Evolutionary conservation across 441 rosid genomes (phyloP).

Genomic region (Euphorbia schlechtendalii): DNA sequence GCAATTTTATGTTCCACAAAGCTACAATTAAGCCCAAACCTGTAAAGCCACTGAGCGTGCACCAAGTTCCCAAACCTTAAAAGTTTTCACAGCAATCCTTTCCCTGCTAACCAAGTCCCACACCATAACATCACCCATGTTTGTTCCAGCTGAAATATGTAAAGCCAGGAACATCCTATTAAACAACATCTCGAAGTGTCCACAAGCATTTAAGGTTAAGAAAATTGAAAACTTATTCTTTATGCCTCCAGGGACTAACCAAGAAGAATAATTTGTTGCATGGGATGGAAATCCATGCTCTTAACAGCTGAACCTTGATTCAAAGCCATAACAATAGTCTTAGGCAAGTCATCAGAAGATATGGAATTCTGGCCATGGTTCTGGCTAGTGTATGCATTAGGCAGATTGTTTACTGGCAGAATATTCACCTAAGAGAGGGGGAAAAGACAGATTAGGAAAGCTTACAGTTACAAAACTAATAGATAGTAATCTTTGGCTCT

Average conservation of each 20-base stretch:
- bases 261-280: conserved; percentile 70
- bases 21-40: too few species aligned
- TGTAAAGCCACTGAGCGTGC: conserved; percentile 75
- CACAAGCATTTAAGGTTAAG: not conserved
- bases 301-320: conserved; percentile 84
- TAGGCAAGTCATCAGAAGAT: conserved; percentile 80
- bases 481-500: not conserved
- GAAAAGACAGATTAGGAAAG: not conserved
- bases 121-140: conserved; percentile 78
- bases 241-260: conserved; percentile 33
- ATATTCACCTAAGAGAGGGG: conserved; percentile 51
- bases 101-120: conserved; percentile 95
- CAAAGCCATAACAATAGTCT: conserved; percentile 51
- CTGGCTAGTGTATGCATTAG: conserved; percentile 73
- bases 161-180: conserved; percentile 24
- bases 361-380: conserved; percentile 61
- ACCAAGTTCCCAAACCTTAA: conserved; percentile 84
- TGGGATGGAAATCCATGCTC: conserved; percentile 98
- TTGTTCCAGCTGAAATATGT: conserved; percentile 78
- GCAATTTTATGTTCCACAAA: too few species aligned
- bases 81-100: conserved; percentile 56
- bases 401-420: conserved; percentile 73
- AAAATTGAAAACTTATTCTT: conserved; percentile 7
- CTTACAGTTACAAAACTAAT: not conserved
- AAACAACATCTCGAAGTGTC: conserved; percentile 10